Percentiles rank a stretch among this genome's conserved stretches.
phyloP scores from a whole-genome alignment of 371 early-diverging fungal species.

The Mortierella sp. region DNA sequence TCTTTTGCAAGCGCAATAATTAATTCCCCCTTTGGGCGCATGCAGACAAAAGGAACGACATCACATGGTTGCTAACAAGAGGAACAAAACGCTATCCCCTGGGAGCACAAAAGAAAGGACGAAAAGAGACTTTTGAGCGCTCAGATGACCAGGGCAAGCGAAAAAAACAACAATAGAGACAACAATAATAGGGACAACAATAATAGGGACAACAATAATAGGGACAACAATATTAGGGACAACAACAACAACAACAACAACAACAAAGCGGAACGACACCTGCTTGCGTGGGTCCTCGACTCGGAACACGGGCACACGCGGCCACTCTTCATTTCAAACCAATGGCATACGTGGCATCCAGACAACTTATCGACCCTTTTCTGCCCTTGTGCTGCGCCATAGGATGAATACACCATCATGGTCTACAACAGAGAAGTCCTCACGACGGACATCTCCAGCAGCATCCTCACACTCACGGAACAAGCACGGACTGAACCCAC shows the following conservation, averaged over 20 bases:
- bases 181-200: too few species aligned
- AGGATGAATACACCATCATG: slow-evolving; percentile 58
- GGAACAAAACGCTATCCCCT: neutral
- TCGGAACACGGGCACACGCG: slow-evolving; percentile 14
- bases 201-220: neutral
- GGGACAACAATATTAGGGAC: too few species aligned
- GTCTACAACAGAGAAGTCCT: slow-evolving; percentile 58
- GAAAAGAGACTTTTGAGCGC: neutral
- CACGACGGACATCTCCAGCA: slow-evolving; percentile 55
- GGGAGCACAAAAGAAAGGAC: neutral
- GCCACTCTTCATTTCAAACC: neutral
- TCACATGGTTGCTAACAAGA: slow-evolving; percentile 8
- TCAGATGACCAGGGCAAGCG: neutral
- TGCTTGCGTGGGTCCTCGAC: slow-evolving; percentile 8
- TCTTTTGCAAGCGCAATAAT: neutral
- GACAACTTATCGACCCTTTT: neutral
- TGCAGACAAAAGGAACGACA: slow-evolving; percentile 1
- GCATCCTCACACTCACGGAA: slow-evolving; percentile 51
- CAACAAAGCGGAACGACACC: neutral
- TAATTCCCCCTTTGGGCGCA: neutral
- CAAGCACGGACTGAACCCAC: slow-evolving; percentile 44
- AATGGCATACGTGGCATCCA: slow-evolving; percentile 3
- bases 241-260: neutral
- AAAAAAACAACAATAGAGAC: neutral
- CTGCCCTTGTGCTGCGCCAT: neutral